phyloP scores from a whole-genome alignment of 225 moss, liverwort and hornwort species.

The Polytrichum commune region DNA sequence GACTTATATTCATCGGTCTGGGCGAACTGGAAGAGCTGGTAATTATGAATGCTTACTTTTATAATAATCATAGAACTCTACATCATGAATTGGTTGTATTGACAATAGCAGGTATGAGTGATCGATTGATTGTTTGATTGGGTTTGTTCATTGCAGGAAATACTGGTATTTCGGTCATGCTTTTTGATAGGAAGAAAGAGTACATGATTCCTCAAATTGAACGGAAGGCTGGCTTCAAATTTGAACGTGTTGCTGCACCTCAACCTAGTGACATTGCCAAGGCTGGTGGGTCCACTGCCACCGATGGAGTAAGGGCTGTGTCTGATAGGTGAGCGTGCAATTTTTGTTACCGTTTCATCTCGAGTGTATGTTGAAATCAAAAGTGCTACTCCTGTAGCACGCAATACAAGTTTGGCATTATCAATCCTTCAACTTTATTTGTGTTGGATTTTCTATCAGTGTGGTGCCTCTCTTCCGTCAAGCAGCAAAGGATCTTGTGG shows the following conservation, averaged over 20 bases:
- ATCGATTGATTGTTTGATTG: too few species aligned
- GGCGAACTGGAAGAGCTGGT: slow-evolving; percentile 96
- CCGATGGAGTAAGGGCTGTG: slow-evolving; percentile 59
- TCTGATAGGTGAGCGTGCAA: slow-evolving; percentile 30
- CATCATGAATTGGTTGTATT: too few species aligned
- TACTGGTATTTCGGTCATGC: slow-evolving; percentile 82
- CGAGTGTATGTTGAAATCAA: too few species aligned
- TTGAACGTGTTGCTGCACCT: slow-evolving; percentile 69
- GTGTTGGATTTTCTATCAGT: slow-evolving; percentile 23
- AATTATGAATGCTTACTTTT: neutral
- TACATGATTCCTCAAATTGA: slow-evolving; percentile 86
- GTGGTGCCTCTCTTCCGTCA: slow-evolving; percentile 71
- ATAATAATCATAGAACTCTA: too few species aligned
- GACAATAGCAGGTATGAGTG: too few species aligned
- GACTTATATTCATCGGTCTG: slow-evolving; percentile 95
- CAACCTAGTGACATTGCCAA: slow-evolving; percentile 76
- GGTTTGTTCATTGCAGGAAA: slow-evolving; percentile 29
- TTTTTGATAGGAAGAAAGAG: slow-evolving; percentile 83
- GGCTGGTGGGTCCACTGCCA: slow-evolving; percentile 44
- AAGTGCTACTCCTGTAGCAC: too few species aligned
- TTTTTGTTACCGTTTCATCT: neutral
- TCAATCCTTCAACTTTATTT: neutral
- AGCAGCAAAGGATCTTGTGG: slow-evolving; percentile 66
- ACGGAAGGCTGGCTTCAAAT: slow-evolving; percentile 62
- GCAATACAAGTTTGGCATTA: neutral